A percentile compares a stretch with the other conserved stretches of the same genome.
Conservation (phyloP, 2,329 filamentous ascomycete genomes). For the Trichophyton mentagrophytes region DNA sequence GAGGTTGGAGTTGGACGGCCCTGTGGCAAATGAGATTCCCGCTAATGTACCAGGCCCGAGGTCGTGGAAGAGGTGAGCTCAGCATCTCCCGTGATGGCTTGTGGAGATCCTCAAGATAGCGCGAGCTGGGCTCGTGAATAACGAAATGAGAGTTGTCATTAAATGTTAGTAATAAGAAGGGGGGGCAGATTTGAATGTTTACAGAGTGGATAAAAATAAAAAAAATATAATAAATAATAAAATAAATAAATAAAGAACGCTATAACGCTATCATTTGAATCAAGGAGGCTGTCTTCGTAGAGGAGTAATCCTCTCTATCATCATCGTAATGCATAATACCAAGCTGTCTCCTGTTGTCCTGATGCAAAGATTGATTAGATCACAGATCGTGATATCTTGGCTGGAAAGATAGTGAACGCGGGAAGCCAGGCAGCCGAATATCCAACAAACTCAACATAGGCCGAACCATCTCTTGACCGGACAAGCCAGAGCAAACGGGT, state of each 20-base stretch:
- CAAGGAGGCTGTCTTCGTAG: background rate
- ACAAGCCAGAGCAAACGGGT: background rate
- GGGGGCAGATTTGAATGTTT: background rate
- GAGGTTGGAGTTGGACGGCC: background rate
- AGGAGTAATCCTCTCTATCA: background rate
- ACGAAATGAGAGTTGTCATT: background rate
- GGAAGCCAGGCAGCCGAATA: background rate
- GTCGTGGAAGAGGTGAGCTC: background rate
- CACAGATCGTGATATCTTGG: background rate
- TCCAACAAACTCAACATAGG: too few relatives aligned
- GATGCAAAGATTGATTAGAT: background rate
- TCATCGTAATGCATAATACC: background rate
- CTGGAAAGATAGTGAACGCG: background rate
- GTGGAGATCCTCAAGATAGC: too few relatives aligned
- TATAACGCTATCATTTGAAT: conserved; percentile 5
- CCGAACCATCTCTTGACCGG: too few relatives aligned
- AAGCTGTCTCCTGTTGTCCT: background rate
- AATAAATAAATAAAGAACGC: background rate
- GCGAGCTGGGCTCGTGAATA: background rate
- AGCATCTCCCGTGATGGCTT: background rate
- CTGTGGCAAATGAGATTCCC: background rate
- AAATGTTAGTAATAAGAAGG: background rate
- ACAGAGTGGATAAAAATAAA: background rate
- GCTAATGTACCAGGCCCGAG: background rate
- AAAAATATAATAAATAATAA: background rate